These are phyloP conservation scores for Stentor roeselii DNA, from an alignment of 73 alveolate genomes.

Conservation along the genomic window DNA sequence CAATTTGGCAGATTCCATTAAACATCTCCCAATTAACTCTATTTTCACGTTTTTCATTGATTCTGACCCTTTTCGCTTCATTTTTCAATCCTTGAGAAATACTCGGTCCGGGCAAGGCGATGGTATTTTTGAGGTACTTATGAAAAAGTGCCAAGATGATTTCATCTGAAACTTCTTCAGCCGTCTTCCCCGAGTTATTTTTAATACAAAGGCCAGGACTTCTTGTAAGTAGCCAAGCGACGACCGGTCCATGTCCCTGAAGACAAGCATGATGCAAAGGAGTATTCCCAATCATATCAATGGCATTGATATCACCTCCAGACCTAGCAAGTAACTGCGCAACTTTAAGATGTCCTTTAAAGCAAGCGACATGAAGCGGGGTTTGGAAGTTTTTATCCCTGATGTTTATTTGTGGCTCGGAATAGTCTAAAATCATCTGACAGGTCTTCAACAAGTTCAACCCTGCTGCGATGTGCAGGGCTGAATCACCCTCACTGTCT, in stretches of 20 bases:
- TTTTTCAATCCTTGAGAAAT: slow-evolving; percentile 37
- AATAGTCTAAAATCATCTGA: no score
- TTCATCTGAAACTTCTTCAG: slow-evolving; percentile 20
- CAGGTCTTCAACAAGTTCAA: no score
- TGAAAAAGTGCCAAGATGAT: slow-evolving; percentile 18
- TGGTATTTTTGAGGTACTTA: background rate
- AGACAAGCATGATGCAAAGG: slow-evolving; percentile 47
- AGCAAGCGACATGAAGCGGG: slow-evolving; percentile 79
- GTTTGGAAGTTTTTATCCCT: slow-evolving; percentile 81
- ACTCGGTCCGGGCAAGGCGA: background rate
- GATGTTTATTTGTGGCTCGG: no score
- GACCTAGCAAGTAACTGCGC: slow-evolving; percentile 53
- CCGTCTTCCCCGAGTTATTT: slow-evolving; percentile 17
- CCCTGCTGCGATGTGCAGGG: no score
- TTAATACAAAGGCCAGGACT: slow-evolving; percentile 31
- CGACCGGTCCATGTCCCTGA: background rate
- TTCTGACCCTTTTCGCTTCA: slow-evolving; percentile 52
- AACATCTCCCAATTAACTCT: slow-evolving; percentile 57
- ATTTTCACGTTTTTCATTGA: slow-evolving; percentile 51
- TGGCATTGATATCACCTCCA: slow-evolving; percentile 57
- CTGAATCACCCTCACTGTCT: no score
- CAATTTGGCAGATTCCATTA: slow-evolving; percentile 73
- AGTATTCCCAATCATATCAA: slow-evolving; percentile 52
- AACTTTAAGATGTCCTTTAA: slow-evolving; percentile 62
- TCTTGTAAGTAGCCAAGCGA: slow-evolving; percentile 33